Conservation (phyloP, 768 basidiomycete genomes). For the Scleroderma bovista region DNA sequence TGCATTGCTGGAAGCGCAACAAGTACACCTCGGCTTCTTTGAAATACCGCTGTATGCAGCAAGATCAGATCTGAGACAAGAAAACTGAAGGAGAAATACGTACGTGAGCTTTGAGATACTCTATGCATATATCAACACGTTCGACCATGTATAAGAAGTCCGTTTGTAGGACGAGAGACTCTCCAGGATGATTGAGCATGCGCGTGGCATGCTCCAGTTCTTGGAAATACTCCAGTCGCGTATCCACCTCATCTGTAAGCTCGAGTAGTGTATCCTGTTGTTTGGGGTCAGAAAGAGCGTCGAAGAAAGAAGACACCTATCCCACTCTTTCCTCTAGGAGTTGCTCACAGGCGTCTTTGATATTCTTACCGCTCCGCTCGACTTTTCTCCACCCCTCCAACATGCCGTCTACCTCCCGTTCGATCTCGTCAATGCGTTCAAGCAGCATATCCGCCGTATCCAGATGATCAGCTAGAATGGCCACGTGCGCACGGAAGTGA, state of each 20-base stretch:
- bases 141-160: slow-evolving; percentile 97
- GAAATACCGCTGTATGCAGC: slow-evolving; percentile 66
- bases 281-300: neutral
- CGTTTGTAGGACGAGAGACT: slow-evolving; percentile 81
- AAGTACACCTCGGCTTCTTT: slow-evolving; percentile 90
- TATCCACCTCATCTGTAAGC: slow-evolving; percentile 76
- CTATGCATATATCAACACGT: slow-evolving; percentile 89
- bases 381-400: slow-evolving; percentile 80
- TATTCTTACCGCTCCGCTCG: slow-evolving; percentile 85
- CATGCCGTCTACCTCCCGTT: slow-evolving; percentile 74
- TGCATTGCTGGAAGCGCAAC: slow-evolving; percentile 96
- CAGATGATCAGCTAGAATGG: slow-evolving; percentile 69
- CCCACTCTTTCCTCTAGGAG: slow-evolving; percentile 85
- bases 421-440: slow-evolving; percentile 67
- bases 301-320: slow-evolving; percentile 5
- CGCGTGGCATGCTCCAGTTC: slow-evolving; percentile 90
- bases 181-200: slow-evolving; percentile 92
- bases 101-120: slow-evolving; percentile 83
- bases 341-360: slow-evolving; percentile 89
- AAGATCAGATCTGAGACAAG: neutral
- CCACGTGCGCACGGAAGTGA: slow-evolving; percentile 82
- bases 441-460: slow-evolving; percentile 72
- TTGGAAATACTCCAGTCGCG: slow-evolving; percentile 86
- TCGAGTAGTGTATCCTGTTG: slow-evolving; percentile 69
- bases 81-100: slow-evolving; percentile 23